Percentiles rank a stretch among this genome's conserved stretches.
Conservation (phyloP, 441 rosid species). For the Gossypium schwendimanii region DNA sequence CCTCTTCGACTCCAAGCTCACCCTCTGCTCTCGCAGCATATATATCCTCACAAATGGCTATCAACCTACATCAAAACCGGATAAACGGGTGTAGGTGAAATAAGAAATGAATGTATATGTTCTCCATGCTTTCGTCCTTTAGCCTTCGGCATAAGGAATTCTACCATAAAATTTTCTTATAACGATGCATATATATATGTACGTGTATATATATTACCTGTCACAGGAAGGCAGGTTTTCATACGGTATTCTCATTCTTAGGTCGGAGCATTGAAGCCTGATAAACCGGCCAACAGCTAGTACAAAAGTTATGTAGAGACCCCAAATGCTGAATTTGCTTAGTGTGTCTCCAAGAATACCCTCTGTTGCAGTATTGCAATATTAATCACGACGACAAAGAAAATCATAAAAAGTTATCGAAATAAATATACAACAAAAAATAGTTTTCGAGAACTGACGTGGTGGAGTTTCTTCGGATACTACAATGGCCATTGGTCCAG, state of each 20-base stretch:
- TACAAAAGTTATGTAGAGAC: constrained; percentile 97
- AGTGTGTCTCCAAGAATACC: constrained; percentile 98
- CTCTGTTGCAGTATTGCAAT: constrained; percentile 45
- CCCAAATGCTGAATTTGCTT: constrained; percentile 99
- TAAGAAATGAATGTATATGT: not conserved
- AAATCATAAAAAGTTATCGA: not conserved
- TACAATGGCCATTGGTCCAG: constrained; percentile 90
- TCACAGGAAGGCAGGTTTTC: constrained; percentile 96
- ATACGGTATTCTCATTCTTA: constrained; percentile 98
- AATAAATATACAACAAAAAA: not conserved
- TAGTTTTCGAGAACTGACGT: constrained; percentile 52
- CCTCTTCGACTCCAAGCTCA: constrained; percentile 97
- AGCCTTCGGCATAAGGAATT: not conserved
- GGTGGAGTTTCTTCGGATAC: constrained; percentile 98
- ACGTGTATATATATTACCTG: constrained; percentile 42
- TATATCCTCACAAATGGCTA: constrained; percentile 94
- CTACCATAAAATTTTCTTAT: not conserved
- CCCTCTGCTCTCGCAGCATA: constrained; percentile 98
- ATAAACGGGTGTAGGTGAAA: constrained; percentile 1
- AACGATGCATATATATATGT: not conserved
- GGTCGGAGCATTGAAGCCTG: constrained; percentile 96
- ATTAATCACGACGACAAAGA: constrained; percentile 9
- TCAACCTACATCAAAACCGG: constrained; percentile 50
- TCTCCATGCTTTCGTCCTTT: not conserved
- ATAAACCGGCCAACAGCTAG: constrained; percentile 98